Evolutionary conservation across 768 basidiomycete species (phyloP), one percentile per base, ranked within the genome.

Genomic region (Solioccasus polychromus): DNA sequence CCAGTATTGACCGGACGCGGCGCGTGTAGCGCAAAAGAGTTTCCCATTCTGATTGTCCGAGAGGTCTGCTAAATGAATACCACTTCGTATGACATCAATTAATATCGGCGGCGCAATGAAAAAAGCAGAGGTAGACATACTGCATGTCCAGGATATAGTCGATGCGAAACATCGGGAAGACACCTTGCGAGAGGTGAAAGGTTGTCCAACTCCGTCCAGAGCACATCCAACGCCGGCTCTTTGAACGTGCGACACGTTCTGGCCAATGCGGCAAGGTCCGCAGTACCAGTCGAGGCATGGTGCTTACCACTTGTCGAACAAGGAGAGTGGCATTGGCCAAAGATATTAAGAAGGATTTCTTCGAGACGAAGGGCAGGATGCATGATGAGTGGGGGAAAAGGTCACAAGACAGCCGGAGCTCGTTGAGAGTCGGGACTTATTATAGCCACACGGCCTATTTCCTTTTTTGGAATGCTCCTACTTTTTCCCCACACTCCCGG

Each of bases 21-120:
- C 32, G 40, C 3, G 52, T 15, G 24, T 54, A 54, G 20, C 36
- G 34, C 10, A 46, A 52, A 17, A 54, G 40, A 26, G n/a, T 39
- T n/a, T 39, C 35, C 53, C 53, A 54, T 23, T 54, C 53, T 0
- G 42, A 22, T 11, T 12, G 35, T n/a, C 39, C 20, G 0, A 54
- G 36, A 4, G 52, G 52, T 39, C 52, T 54, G 22, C 26, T 53
- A 17, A 53, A 53, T 3, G 52, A 31, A 25, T 53, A 54, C 51
- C 52, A 48, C 52, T 53, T 25, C 7, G n/a, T 11, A 20, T 17
- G 20, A 24, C 11, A 9, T 47, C 8, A n/a, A n/a, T n/a, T n/a
- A 53, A 19, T 19, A 34, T 19, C 20, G 8, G 17, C n/a, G 11
- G 6, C 19, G 5, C 9, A 12, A 6, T 29, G 42, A 29, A 35